A percentile compares a stretch with the other conserved stretches of the same genome.
Conservation (phyloP, 2,329 filamentous ascomycete species). For the Emergomyces pasteurianus region DNA sequence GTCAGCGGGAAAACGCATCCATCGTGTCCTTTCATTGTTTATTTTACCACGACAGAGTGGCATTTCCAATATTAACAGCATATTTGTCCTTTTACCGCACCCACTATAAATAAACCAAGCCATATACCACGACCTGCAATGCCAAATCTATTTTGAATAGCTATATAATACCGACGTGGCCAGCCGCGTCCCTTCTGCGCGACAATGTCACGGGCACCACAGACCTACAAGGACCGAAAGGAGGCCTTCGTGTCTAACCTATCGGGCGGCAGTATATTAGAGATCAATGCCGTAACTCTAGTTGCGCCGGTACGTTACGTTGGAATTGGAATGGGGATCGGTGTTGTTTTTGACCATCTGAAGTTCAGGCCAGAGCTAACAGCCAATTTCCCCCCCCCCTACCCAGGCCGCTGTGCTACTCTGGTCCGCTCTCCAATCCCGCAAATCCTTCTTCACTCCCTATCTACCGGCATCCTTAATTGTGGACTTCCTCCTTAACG, state of each 20-base stretch:
- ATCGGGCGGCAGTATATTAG: slow-evolving; percentile 65
- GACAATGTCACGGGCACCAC: slow-evolving; percentile 17
- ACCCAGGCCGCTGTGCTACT: slow-evolving; percentile 64
- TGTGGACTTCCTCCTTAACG: slow-evolving; percentile 80
- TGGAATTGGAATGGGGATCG: slow-evolving; percentile 1
- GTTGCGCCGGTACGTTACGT: slow-evolving; percentile 75
- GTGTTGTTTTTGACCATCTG: neutral
- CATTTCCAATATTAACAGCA: slow-evolving; percentile 1
- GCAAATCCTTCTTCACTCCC: slow-evolving; percentile 69
- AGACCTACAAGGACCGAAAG: slow-evolving; percentile 78
- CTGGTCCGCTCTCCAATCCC: slow-evolving; percentile 79
- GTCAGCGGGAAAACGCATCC: neutral
- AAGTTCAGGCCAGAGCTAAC: neutral
- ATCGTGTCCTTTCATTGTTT: neutral
- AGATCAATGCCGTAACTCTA: slow-evolving; percentile 77
- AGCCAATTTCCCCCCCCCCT: neutral
- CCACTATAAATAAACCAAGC: neutral
- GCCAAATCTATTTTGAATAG: neutral
- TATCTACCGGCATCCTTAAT: slow-evolving; percentile 56
- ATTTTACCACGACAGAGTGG: neutral
- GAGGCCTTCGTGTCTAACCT: slow-evolving; percentile 92
- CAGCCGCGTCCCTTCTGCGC: neutral
- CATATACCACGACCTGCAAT: neutral
- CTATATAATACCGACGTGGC: slow-evolving; percentile 18
- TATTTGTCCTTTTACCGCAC: neutral